Conservation (phyloP, 2,329 filamentous ascomycete genomes). For the Ceratocystis variospora region DNA sequence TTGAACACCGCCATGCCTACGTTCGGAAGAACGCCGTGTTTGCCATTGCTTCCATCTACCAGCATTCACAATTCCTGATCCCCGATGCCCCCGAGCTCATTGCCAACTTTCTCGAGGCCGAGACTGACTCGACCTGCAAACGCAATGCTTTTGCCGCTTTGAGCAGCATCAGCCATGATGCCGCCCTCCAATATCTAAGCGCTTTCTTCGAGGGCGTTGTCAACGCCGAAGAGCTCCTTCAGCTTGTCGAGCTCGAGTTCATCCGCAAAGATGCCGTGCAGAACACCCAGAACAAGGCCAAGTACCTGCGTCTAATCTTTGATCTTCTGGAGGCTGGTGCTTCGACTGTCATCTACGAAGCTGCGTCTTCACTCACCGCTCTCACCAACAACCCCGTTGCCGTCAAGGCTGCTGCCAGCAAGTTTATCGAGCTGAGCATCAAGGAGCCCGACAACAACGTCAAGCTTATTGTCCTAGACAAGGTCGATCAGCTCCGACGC, state of each 20-base stretch:
- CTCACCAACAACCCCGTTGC: slow-evolving; percentile 94
- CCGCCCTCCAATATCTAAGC: slow-evolving; percentile 76
- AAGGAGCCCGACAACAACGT: slow-evolving; percentile 99
- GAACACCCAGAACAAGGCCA: slow-evolving; percentile 89
- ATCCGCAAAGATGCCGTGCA: slow-evolving; percentile 94
- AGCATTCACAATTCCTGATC: slow-evolving; percentile 80
- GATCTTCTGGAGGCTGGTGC: slow-evolving; percentile 86
- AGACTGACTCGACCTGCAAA: slow-evolving; percentile 93
- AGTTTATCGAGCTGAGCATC: slow-evolving; percentile 94
- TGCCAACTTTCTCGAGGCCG: slow-evolving; percentile 72
- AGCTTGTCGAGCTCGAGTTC: slow-evolving; percentile 90
- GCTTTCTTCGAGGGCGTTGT: slow-evolving; percentile 84
- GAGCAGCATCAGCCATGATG: slow-evolving; percentile 81
- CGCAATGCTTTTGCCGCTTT: slow-evolving; percentile 92
- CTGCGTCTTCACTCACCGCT: slow-evolving; percentile 83
- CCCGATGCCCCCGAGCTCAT: slow-evolving; percentile 92
- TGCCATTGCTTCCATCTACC: slow-evolving; percentile 81
- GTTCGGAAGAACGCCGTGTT: slow-evolving; percentile 97
- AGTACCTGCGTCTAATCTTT: slow-evolving; percentile 88
- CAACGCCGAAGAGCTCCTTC: slow-evolving; percentile 84
- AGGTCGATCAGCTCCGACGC: slow-evolving; percentile 73
- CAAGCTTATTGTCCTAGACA: slow-evolving; percentile 92
- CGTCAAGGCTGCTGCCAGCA: slow-evolving; percentile 87
- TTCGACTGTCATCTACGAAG: slow-evolving; percentile 94
- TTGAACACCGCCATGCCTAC: slow-evolving; percentile 93